Conservation (phyloP, 2,329 filamentous ascomycete genomes). For the Laburnicola sp. region DNA sequence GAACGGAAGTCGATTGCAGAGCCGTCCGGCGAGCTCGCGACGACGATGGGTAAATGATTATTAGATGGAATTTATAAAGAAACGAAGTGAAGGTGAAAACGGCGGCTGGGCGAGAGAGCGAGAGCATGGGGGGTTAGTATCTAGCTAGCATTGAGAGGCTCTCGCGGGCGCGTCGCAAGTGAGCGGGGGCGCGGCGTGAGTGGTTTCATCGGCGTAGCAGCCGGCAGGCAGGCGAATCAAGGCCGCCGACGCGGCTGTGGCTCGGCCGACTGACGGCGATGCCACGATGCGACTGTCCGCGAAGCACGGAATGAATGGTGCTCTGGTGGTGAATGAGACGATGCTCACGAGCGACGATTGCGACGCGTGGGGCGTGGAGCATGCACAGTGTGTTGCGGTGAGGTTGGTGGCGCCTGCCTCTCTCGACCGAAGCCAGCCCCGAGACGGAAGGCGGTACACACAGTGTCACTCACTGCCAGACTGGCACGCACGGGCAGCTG, state of each 20-base stretch:
- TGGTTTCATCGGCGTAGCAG: constrained; percentile 44
- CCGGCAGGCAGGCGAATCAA: constrained; percentile 36
- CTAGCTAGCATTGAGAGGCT: constrained; percentile 42
- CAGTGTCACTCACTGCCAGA: too few species aligned
- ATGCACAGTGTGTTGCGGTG: constrained; percentile 10
- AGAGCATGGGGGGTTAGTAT: constrained; percentile 29
- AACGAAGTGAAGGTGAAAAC: constrained; percentile 33
- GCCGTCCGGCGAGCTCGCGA: constrained; percentile 46
- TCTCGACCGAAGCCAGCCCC: constrained; percentile 13
- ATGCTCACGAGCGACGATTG: constrained; percentile 4
- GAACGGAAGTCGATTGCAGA: constrained; percentile 41
- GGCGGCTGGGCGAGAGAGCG: constrained; percentile 26
- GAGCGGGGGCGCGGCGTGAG: constrained; percentile 31
- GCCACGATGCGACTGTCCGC: constrained; percentile 27
- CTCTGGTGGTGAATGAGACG: not conserved
- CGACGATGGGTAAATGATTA: constrained; percentile 35
- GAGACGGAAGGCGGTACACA: constrained; percentile 23
- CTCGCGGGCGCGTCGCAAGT: constrained; percentile 39
- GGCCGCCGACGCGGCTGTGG: constrained; percentile 19
- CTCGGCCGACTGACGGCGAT: constrained; percentile 13
- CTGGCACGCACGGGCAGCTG: not conserved
- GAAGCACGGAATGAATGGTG: not conserved
- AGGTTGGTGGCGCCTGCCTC: constrained; percentile 24
- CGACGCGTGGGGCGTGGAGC: constrained; percentile 4
- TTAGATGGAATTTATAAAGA: constrained; percentile 29